These are phyloP conservation scores for Naganishia liquefaciens DNA, from an alignment of 1,284 basidiomycete genomes.

Conservation along the genomic window DNA sequence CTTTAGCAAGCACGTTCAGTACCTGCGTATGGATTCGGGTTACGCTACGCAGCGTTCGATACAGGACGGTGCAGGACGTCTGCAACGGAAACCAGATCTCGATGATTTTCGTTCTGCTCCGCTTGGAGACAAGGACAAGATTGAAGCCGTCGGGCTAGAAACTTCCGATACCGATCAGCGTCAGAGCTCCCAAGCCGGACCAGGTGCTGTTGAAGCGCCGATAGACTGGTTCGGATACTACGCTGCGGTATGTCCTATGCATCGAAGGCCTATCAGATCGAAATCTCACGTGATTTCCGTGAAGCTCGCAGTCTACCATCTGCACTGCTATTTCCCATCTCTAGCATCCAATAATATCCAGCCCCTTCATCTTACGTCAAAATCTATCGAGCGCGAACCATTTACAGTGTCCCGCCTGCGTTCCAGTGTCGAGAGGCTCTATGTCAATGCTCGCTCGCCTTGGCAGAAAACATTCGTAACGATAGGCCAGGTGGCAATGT, in stretches of 20 bases:
- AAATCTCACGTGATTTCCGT: too few species aligned
- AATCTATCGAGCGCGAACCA: slow-evolving; percentile 21
- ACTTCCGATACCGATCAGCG: too few species aligned
- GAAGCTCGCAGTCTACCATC: slow-evolving; percentile 8
- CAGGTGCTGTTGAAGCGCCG: background rate
- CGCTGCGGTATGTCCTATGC: slow-evolving; percentile 10
- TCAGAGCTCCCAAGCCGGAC: too few species aligned
- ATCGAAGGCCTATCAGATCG: background rate
- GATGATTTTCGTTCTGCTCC: background rate
- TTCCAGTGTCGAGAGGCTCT: slow-evolving; percentile 34
- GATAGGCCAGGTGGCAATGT: slow-evolving; percentile 28
- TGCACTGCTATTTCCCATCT: slow-evolving; percentile 2
- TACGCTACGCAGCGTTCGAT: background rate
- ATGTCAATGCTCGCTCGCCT: slow-evolving; percentile 33
- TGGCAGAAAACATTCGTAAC: slow-evolving; percentile 27
- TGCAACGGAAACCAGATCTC: background rate
- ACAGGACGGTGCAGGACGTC: background rate
- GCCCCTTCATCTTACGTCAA: background rate
- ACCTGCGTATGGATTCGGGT: slow-evolving; percentile 14
- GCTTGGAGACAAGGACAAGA: background rate
- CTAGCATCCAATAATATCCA: background rate
- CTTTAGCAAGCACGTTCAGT: slow-evolving; percentile 23
- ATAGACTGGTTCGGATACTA: slow-evolving; percentile 31
- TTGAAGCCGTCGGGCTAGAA: too few species aligned
- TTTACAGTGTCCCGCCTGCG: slow-evolving; percentile 35